These are phyloP conservation scores for Jaapia argillacea DNA, from an alignment of 768 basidiomycete genomes.

Conservation along the genomic window DNA sequence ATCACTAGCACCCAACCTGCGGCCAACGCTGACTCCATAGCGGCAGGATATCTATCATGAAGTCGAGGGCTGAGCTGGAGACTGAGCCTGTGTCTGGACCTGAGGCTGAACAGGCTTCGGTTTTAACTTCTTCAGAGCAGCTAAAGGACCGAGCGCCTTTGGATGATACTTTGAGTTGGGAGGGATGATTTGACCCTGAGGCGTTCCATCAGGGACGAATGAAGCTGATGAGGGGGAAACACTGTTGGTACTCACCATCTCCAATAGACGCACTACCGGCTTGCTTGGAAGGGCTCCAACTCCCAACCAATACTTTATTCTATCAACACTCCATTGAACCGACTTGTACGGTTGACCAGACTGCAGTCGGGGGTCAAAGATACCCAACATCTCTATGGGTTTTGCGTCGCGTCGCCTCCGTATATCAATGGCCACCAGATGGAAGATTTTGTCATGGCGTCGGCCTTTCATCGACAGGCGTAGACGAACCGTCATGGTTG, in stretches of 20 bases:
- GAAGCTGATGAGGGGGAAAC: constrained; percentile 1
- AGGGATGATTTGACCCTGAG: constrained; percentile 29
- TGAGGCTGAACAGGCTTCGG: no score
- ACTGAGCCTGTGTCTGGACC: no score
- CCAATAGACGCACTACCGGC: constrained; percentile 65
- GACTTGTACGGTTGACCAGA: constrained; percentile 51
- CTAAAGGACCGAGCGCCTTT: no score
- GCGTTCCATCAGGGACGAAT: not conserved
- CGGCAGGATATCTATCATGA: no score
- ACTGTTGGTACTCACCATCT: constrained; percentile 55
- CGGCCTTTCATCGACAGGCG: constrained; percentile 78
- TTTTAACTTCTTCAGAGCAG: no score
- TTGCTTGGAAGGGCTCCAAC: constrained; percentile 79
- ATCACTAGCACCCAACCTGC: no score
- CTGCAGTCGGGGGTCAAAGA: constrained; percentile 64
- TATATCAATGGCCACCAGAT: constrained; percentile 76
- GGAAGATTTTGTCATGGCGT: constrained; percentile 67
- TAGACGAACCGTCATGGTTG: constrained; percentile 71
- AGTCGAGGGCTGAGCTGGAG: no score
- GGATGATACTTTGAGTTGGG: constrained; percentile 47
- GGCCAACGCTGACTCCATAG: no score
- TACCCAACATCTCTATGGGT: constrained; percentile 81
- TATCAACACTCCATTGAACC: constrained; percentile 83
- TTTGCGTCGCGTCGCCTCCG: constrained; percentile 67
- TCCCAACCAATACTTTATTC: constrained; percentile 84